Percentiles rank a stretch among this genome's conserved stretches.
Evolutionary conservation across 192 early-diverging fungal species (phyloP).

Genomic region (Pilobolus umbonatus): DNA sequence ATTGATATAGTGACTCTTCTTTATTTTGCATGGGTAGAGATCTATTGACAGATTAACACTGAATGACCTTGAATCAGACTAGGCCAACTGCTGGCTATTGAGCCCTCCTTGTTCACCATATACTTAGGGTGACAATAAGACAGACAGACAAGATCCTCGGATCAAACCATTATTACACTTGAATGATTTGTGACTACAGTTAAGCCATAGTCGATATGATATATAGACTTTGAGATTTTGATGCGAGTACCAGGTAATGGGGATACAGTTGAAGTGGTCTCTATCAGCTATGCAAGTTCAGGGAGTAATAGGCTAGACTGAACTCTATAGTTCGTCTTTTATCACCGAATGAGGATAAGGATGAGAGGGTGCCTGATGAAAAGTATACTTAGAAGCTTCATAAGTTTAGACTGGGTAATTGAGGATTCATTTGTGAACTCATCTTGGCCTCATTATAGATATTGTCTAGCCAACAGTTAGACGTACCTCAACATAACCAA

Average conservation of each 20-base stretch:
- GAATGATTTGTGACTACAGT: constrained; percentile 52
- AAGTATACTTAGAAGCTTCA: constrained; percentile 41
- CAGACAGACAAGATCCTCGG: constrained; percentile 68
- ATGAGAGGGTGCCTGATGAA: constrained; percentile 36
- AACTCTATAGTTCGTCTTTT: constrained; percentile 62
- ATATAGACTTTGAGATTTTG: constrained; percentile 67
- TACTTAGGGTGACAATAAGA: constrained; percentile 71
- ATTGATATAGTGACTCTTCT: too few species aligned
- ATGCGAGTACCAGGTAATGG: constrained; percentile 10
- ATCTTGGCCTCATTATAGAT: too few species aligned
- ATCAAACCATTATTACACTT: constrained; percentile 70
- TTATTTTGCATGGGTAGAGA: too few species aligned
- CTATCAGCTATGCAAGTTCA: too few species aligned
- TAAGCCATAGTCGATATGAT: constrained; percentile 47
- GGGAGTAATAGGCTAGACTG: constrained; percentile 44
- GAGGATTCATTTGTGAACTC: background rate
- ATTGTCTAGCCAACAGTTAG: constrained; percentile 52
- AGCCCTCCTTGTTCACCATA: constrained; percentile 91
- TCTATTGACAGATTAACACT: background rate
- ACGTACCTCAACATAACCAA: constrained; percentile 70
- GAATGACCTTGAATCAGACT: constrained; percentile 23
- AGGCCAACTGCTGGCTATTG: constrained; percentile 81
- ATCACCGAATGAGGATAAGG: constrained; percentile 40
- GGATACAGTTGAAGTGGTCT: too few species aligned
- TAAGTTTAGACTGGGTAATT: constrained; percentile 47